phyloP scores from a whole-genome alignment of 2,329 filamentous ascomycete species.

The Exutisphaerella laricina region DNA sequence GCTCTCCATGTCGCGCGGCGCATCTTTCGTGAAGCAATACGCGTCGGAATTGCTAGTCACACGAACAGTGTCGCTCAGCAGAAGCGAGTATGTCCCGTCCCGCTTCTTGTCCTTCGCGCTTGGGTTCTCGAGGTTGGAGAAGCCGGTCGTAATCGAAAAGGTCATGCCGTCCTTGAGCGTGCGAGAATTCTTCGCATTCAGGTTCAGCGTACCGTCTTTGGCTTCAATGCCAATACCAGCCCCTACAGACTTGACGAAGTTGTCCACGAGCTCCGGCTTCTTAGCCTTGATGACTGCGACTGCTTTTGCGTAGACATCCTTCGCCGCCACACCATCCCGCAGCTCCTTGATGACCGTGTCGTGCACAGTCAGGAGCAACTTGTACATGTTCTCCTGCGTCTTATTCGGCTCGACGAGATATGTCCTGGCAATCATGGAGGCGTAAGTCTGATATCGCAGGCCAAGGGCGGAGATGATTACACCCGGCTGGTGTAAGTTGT shows the following conservation, averaged over 20 bases:
- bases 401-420: slow-evolving; percentile 98
- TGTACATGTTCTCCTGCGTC: slow-evolving; percentile 90
- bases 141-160: slow-evolving; percentile 79
- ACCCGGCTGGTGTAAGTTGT: slow-evolving; percentile 69
- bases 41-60: slow-evolving; percentile 66
- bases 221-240: slow-evolving; percentile 90
- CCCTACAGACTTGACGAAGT: slow-evolving; percentile 89
- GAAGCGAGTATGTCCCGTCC: slow-evolving; percentile 72
- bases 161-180: slow-evolving; percentile 96
- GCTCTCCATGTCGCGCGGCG: slow-evolving; percentile 82
- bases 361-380: slow-evolving; percentile 76
- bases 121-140: slow-evolving; percentile 82
- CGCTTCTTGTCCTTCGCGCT: slow-evolving; percentile 84
- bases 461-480: slow-evolving; percentile 92
- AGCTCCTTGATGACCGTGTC: slow-evolving; percentile 87
- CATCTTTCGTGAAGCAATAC: slow-evolving; percentile 89
- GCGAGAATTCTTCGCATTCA: slow-evolving; percentile 81
- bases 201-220: slow-evolving; percentile 71
- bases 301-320: slow-evolving; percentile 90
- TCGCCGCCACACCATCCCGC: slow-evolving; percentile 75
- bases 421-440: slow-evolving; percentile 83
- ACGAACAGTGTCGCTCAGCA: slow-evolving; percentile 89
- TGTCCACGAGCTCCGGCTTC: slow-evolving; percentile 91
- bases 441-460: slow-evolving; percentile 92
- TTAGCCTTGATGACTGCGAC: slow-evolving; percentile 73